phyloP scores from a whole-genome alignment of 2,329 filamentous ascomycete genomes.

The Penicillium sp. region DNA sequence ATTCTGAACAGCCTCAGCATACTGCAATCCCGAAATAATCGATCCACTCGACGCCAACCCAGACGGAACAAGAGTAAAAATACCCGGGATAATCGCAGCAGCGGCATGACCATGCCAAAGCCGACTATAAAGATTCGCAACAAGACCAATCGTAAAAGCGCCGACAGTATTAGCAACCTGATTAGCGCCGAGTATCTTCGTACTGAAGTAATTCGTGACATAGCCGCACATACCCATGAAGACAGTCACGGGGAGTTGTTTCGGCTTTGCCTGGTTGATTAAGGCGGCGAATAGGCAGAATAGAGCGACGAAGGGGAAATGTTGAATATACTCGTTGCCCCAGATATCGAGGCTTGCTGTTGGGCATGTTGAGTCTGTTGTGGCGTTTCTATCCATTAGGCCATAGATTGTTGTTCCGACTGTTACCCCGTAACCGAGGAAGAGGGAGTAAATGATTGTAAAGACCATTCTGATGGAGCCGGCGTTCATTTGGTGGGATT shows the following conservation, averaged over 20 bases:
- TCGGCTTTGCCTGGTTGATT: slow-evolving; percentile 79
- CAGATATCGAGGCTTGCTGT: slow-evolving; percentile 46
- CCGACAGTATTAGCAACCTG: slow-evolving; percentile 78
- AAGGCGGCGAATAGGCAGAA: slow-evolving; percentile 76
- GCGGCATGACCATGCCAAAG: slow-evolving; percentile 75
- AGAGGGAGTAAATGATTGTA: slow-evolving; percentile 71
- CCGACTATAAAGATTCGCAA: slow-evolving; percentile 77
- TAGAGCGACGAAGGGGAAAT: slow-evolving; percentile 72
- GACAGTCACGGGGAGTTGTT: slow-evolving; percentile 74
- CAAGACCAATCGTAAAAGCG: slow-evolving; percentile 73
- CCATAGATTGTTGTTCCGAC: slow-evolving; percentile 67
- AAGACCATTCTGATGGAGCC: slow-evolving; percentile 54
- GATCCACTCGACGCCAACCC: slow-evolving; percentile 61
- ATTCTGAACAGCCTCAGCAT: slow-evolving; percentile 55
- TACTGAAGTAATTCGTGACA: slow-evolving; percentile 44
- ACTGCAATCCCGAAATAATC: slow-evolving; percentile 58
- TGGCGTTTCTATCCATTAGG: slow-evolving; percentile 59
- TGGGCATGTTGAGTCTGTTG: slow-evolving; percentile 49
- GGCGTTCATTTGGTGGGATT: slow-evolving; percentile 68
- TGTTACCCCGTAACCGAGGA: slow-evolving; percentile 72
- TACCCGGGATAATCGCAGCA: slow-evolving; percentile 81
- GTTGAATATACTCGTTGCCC: slow-evolving; percentile 51
- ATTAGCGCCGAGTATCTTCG: slow-evolving; percentile 67
- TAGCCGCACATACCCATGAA: slow-evolving; percentile 73
- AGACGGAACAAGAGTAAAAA: slow-evolving; percentile 70